Percentiles rank a stretch among this genome's conserved stretches.
Evolutionary conservation across 139 green algal genomes (phyloP).

Genomic region (Chlamydomonas incerta): DNA sequence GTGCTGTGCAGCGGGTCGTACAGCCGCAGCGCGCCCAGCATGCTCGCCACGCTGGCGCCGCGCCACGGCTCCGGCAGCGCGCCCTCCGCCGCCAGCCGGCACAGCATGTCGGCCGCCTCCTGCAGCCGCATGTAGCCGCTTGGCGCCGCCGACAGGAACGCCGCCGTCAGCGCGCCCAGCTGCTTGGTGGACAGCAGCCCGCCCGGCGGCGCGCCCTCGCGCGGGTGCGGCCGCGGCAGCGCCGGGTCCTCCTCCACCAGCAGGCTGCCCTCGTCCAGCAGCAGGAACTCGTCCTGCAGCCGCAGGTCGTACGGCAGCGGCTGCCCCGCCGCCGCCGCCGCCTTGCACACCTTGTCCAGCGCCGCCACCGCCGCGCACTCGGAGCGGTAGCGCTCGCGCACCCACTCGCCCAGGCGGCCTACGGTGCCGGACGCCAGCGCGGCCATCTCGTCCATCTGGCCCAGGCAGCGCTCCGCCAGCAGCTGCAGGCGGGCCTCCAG

Average conservation of each 20-base stretch:
- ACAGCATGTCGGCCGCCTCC: conserved; percentile 63
- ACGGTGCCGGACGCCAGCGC: conserved; percentile 30
- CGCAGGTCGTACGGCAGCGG: conserved; percentile 69
- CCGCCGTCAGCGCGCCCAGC: conserved; percentile 53
- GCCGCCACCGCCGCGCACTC: conserved; percentile 81
- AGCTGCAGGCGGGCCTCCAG: conserved; percentile 52
- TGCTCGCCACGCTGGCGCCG: neutral
- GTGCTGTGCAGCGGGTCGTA: conserved; percentile 62
- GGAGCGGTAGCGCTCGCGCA: conserved; percentile 61
- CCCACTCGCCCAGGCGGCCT: conserved; percentile 58
- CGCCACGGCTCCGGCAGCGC: conserved; percentile 52
- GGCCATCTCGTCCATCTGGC: conserved; percentile 39
- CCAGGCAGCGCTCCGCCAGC: conserved; percentile 32
- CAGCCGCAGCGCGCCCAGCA: conserved; percentile 51
- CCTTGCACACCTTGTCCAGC: conserved; percentile 63
- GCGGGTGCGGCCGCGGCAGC: conserved; percentile 19
- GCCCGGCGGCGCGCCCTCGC: conserved; percentile 37
- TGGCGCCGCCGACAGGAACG: conserved; percentile 42
- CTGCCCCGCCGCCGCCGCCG: conserved; percentile 59
- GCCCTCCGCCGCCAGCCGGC: conserved; percentile 22
- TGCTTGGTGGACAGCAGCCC: conserved; percentile 60
- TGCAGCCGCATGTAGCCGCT: conserved; percentile 56
- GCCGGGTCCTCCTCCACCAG: conserved; percentile 36
- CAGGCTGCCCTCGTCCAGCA: conserved; percentile 64
- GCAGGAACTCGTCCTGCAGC: conserved; percentile 60